Evolutionary conservation across 331 rosid genomes (phyloP).

Genomic region (Quercus tomentella): DNA sequence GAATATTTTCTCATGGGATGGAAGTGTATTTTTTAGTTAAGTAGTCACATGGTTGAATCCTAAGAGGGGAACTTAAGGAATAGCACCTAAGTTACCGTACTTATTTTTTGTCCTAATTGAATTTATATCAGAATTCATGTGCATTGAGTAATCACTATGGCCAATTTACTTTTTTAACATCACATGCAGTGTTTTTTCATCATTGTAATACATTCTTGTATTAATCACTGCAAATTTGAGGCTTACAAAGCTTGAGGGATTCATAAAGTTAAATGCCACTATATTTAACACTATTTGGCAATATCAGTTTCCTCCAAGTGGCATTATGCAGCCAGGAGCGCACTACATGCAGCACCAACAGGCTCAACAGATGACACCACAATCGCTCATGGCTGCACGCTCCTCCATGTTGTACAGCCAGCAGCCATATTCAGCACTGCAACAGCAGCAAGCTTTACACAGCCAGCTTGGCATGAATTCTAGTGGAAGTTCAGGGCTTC

Average conservation of each 20-base stretch:
- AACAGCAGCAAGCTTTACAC: constrained; percentile 76
- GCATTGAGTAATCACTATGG: no score
- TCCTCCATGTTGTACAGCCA: constrained; percentile 79
- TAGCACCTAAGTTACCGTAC: no score
- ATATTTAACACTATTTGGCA: background rate
- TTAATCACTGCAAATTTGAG: background rate
- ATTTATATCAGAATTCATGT: no score
- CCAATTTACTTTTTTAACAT: background rate
- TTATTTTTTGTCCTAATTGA: no score
- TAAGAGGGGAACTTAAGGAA: no score
- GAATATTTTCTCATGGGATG: no score
- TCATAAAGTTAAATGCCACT: background rate
- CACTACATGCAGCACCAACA: constrained; percentile 87
- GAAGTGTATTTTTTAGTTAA: no score
- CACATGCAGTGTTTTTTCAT: background rate
- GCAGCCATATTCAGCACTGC: constrained; percentile 69
- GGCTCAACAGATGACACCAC: constrained; percentile 79
- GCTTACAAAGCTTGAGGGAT: background rate
- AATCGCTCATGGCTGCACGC: constrained; percentile 87
- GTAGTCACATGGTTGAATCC: no score
- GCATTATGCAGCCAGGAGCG: constrained; percentile 74
- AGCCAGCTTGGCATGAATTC: constrained; percentile 67
- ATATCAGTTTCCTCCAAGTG: constrained; percentile 64
- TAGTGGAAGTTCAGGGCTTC: constrained; percentile 52
- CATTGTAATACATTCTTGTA: background rate